Evolutionary conservation across 352 stramenopile genomes (phyloP).

Genomic region (Pythium volutum): DNA sequence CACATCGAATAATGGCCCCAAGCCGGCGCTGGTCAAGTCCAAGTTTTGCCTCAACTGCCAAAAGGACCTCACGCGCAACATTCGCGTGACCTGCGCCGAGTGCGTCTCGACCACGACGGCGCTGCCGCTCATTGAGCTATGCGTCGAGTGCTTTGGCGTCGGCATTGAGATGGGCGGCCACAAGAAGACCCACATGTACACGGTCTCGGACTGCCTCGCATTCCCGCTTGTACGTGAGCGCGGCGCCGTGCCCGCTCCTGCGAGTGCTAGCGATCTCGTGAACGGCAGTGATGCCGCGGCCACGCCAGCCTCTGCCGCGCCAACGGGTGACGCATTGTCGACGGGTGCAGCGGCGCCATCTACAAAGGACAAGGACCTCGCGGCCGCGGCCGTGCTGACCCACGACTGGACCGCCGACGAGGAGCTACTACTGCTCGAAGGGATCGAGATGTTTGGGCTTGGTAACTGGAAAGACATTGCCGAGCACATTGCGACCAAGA

Average conservation of each 20-base stretch:
- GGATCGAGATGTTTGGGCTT: slow-evolving; percentile 94
- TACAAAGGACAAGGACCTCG: slow-evolving; percentile 8
- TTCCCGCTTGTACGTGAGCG: slow-evolving; percentile 69
- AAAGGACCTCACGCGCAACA: slow-evolving; percentile 81
- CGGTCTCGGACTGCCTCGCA: slow-evolving; percentile 76
- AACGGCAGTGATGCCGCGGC: neutral
- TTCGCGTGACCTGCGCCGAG: slow-evolving; percentile 83
- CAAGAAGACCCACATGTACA: slow-evolving; percentile 81
- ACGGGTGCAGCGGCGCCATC: neutral
- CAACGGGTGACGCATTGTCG: neutral
- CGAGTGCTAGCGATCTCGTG: neutral
- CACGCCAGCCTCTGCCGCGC: neutral
- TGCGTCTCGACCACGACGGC: slow-evolving; percentile 35
- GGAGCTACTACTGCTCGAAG: slow-evolving; percentile 95
- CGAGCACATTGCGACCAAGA: slow-evolving; percentile 83
- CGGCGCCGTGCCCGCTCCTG: neutral
- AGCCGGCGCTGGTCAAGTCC: slow-evolving; percentile 42
- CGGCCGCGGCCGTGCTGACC: slow-evolving; percentile 16
- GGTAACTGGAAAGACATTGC: slow-evolving; percentile 96
- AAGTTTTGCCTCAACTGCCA: slow-evolving; percentile 87
- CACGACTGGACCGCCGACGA: slow-evolving; percentile 93
- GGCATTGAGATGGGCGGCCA: slow-evolving; percentile 74
- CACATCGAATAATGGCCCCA: neutral
- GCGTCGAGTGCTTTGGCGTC: slow-evolving; percentile 94
- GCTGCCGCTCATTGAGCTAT: slow-evolving; percentile 82